A percentile compares a stretch with the other conserved stretches of the same genome.
phyloP scores from a whole-genome alignment of 345 rosid genomes.

The Ailanthus altissimus region DNA sequence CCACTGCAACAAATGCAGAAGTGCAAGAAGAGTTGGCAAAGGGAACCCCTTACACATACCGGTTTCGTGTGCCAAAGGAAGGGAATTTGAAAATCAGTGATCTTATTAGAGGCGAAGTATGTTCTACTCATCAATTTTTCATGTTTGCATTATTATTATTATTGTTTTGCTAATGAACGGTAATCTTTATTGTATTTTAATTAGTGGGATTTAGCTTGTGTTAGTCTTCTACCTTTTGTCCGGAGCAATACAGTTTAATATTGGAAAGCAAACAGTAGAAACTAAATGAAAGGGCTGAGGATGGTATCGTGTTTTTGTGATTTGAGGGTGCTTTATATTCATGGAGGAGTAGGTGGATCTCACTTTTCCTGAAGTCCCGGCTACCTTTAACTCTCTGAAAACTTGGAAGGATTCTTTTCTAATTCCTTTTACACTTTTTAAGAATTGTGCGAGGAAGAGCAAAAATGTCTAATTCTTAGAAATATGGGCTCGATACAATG shows the following conservation, averaged over 20 bases:
- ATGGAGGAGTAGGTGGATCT: background rate
- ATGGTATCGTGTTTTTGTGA: background rate
- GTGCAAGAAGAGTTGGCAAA: slow-evolving; percentile 72
- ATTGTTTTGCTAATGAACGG: background rate
- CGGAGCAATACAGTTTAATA: background rate
- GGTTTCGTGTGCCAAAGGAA: slow-evolving; percentile 80
- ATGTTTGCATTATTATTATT: background rate
- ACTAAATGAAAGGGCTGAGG: background rate
- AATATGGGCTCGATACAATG: background rate
- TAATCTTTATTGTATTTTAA: slow-evolving; percentile 2
- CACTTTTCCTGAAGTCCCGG: no score
- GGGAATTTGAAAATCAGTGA: slow-evolving; percentile 80
- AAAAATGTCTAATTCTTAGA: background rate
- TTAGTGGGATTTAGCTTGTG: background rate
- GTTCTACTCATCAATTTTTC: slow-evolving; percentile 20
- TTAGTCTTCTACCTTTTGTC: background rate
- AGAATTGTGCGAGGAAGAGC: background rate
- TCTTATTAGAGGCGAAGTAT: slow-evolving; percentile 88
- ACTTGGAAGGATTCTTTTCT: background rate
- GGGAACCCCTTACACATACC: slow-evolving; percentile 78
- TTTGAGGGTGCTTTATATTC: background rate
- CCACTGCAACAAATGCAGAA: slow-evolving; percentile 65
- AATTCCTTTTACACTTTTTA: background rate
- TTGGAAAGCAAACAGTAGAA: background rate
- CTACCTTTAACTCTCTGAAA: background rate